A percentile compares a stretch with the other conserved stretches of the same genome.
These are phyloP conservation scores for Polysphondylium violaceum DNA, from an alignment of 78 protist species.

Conservation along the genomic window DNA sequence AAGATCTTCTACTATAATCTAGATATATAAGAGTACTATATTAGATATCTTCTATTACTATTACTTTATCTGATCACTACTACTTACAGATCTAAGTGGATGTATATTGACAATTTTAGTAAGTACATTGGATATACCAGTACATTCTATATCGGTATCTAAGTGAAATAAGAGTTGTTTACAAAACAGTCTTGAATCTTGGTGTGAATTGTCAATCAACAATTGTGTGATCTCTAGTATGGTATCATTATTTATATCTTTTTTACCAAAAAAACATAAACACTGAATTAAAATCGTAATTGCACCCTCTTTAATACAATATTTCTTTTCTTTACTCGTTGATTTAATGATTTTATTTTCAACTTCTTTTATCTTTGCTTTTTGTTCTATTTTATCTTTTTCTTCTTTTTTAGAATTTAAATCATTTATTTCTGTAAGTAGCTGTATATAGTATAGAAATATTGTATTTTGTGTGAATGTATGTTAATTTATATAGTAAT, in stretches of 20 bases:
- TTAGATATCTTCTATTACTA: no score
- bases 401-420: no score
- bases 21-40: no score
- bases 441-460: no score
- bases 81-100: slow-evolving; percentile 72
- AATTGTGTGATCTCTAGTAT: slow-evolving; percentile 46
- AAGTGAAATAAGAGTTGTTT: slow-evolving; percentile 50
- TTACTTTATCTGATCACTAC: background rate
- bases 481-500: no score
- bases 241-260: slow-evolving; percentile 10
- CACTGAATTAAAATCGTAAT: slow-evolving; percentile 53
- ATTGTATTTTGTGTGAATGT: no score
- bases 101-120: slow-evolving; percentile 33
- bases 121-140: slow-evolving; percentile 48
- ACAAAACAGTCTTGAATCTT: slow-evolving; percentile 62
- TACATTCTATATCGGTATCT: slow-evolving; percentile 59
- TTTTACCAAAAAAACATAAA: slow-evolving; percentile 65
- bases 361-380: no score
- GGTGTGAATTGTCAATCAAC: slow-evolving; percentile 51
- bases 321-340: slow-evolving; percentile 11
- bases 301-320: slow-evolving; percentile 51
- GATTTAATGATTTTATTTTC: no score
- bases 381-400: no score
- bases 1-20: slow-evolving; percentile 73
- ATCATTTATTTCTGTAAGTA: no score